phyloP scores from a whole-genome alignment of 73 alveolate genomes.

The Tetrahymena borealis region DNA sequence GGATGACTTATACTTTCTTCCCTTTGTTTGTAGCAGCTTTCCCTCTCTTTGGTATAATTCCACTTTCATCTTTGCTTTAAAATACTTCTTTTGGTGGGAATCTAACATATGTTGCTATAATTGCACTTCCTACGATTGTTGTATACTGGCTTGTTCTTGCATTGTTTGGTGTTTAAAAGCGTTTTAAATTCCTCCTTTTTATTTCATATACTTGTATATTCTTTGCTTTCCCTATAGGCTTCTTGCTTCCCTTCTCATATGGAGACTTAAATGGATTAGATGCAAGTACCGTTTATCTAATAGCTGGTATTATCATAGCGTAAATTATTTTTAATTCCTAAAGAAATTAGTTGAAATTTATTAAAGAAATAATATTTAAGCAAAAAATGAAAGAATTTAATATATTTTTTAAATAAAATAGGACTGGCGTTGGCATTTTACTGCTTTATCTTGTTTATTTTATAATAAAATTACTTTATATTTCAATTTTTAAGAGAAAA shows the following conservation, averaged over 20 bases:
- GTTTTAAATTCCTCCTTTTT: background rate
- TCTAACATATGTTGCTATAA: background rate
- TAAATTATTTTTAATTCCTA: too few relatives aligned
- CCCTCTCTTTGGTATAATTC: background rate
- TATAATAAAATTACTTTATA: background rate
- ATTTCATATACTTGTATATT: background rate
- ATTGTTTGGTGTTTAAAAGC: background rate
- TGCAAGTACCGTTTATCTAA: background rate
- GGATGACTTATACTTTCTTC: background rate
- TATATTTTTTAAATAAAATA: background rate
- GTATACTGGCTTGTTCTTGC: background rate
- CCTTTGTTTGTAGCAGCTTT: background rate
- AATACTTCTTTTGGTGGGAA: background rate
- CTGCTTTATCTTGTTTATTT: background rate
- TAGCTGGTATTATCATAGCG: background rate
- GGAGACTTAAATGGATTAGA: background rate
- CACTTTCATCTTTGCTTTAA: background rate
- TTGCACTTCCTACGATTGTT: background rate
- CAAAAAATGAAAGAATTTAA: too few relatives aligned
- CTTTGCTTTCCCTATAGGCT: background rate
- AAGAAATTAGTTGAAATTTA: too few relatives aligned
- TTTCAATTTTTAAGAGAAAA: background rate
- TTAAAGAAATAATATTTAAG: too few relatives aligned
- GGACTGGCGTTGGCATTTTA: background rate
- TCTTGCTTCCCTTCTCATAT: background rate